A percentile compares a stretch with the other conserved stretches of the same genome.
These are phyloP conservation scores for Stevia rebaudiana DNA, from an alignment of 140 eudicot species.

Conservation along the genomic window DNA sequence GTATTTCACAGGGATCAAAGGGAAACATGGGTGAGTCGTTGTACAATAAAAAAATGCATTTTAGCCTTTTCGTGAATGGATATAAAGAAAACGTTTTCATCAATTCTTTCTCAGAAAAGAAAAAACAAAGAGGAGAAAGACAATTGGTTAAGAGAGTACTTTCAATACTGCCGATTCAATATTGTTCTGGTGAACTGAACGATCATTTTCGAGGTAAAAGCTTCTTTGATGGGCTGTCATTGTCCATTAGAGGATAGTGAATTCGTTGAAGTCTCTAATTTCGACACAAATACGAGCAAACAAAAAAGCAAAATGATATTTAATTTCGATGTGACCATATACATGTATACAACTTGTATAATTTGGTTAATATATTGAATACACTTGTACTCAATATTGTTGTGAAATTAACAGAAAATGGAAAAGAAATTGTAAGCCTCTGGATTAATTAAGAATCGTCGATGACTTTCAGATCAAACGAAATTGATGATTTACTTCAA, in stretches of 20 bases:
- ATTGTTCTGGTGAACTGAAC: background rate
- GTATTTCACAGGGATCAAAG: slow-evolving; percentile 8
- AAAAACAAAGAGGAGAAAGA: background rate
- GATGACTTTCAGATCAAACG: too few relatives aligned
- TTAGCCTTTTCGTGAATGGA: slow-evolving; percentile 17
- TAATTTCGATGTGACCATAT: too few relatives aligned
- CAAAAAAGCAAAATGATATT: too few relatives aligned
- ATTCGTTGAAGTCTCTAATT: background rate
- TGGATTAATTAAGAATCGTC: too few relatives aligned
- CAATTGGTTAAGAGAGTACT: slow-evolving; percentile 6
- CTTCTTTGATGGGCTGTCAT: background rate
- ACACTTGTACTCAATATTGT: too few relatives aligned
- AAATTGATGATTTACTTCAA: too few relatives aligned
- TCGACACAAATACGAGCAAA: background rate
- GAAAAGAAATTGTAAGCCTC: too few relatives aligned
- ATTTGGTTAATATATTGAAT: too few relatives aligned
- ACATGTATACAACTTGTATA: too few relatives aligned
- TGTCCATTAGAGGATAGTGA: background rate
- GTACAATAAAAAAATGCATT: slow-evolving; percentile 7
- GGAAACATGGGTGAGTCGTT: background rate
- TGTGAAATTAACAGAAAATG: too few relatives aligned
- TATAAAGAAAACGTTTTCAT: slow-evolving; percentile 26
- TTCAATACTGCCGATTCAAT: slow-evolving; percentile 11
- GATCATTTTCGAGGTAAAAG: slow-evolving; percentile 2
- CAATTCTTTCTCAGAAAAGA: background rate